Evolutionary conservation across 2,329 filamentous ascomycete genomes (phyloP), one percentile per base, ranked within the genome.

Genomic region (Raffaelea deltoideospora): DNA sequence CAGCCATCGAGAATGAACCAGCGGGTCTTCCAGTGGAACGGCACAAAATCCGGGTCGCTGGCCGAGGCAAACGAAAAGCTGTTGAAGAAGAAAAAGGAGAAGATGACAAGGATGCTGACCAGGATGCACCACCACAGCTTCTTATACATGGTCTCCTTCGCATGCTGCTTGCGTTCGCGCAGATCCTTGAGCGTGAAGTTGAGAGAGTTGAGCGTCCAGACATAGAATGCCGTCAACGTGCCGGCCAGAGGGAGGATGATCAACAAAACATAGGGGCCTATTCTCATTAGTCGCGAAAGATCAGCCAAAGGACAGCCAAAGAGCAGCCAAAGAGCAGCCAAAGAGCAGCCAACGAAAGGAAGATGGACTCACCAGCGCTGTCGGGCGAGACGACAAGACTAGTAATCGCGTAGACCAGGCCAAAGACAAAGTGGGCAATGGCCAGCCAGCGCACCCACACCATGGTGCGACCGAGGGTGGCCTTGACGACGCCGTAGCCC

Each of bases 121-220:
- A 98, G 67, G 41, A 98, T 94, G 55, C 85, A 88, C 87, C 87
- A 98, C 87, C 92, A 98, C 13, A 98, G 74, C 57, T 92, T 93
- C 61, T 82, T 87, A 61, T 96, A 98, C 92, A 98, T 98, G 58
- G 73, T 59, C 33, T 87, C 85, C 56, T 98, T 98, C 49, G 80
- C 79, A 49, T 82, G 79, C 60, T 98, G 90, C 60, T 94, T 95
- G 46, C 90, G 79, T 51, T 94, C 84, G 38, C 81, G 71, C n/a
- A 98, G 70, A 50, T 96, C 88, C 60, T 95, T 96, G 63, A 96
- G 88, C 0, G 90, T 98, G 40, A 79, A 68, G 56, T 88, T 94
- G 40, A 98, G 70, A 18, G 87, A 92, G 62, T 95, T 96, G 45
- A 98, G 69, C 0, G 90, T 98, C 90, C 90, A 98, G 42, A 98